Evolutionary conservation across 2,329 filamentous ascomycete species (phyloP).

Genomic region (Aspergillus jensenii): DNA sequence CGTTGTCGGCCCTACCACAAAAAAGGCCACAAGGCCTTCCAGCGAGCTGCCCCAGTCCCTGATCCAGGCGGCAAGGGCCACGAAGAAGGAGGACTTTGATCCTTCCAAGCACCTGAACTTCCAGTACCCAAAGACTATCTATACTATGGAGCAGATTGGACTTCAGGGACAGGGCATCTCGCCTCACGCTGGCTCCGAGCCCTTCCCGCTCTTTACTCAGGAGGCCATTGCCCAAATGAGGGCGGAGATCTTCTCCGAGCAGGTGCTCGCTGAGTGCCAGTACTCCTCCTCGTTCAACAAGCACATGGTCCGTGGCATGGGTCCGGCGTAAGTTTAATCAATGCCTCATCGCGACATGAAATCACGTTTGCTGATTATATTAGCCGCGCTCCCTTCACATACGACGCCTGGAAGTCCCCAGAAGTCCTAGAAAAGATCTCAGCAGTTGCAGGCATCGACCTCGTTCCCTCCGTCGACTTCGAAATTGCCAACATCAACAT

Average conservation of each 20-base stretch:
- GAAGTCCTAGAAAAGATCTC: not conserved
- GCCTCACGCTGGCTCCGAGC: conserved; percentile 32
- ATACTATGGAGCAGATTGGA: conserved; percentile 58
- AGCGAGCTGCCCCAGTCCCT: conserved; percentile 9
- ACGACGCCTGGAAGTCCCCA: not conserved
- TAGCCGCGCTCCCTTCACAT: not conserved
- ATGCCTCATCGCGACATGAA: not conserved
- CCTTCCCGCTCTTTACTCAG: conserved; percentile 62
- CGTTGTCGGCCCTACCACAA: conserved; percentile 9
- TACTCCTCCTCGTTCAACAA: not conserved
- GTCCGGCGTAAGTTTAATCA: not conserved
- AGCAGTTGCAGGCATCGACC: not conserved
- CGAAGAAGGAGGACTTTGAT: conserved; percentile 41
- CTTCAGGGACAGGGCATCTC: conserved; percentile 52
- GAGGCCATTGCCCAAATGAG: conserved; percentile 63
- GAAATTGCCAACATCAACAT: not conserved
- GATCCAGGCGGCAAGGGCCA: conserved; percentile 10
- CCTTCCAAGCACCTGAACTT: conserved; percentile 55
- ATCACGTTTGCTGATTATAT: not conserved
- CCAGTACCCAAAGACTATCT: conserved; percentile 48
- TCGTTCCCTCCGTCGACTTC: not conserved
- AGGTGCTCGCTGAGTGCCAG: not conserved
- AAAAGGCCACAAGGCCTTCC: conserved; percentile 6
- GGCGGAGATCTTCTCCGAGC: conserved; percentile 14
- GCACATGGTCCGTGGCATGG: not conserved